These are phyloP conservation scores for Hanseniaspora lachancei DNA, from an alignment of 805 yeast genomes.

Conservation along the genomic window DNA sequence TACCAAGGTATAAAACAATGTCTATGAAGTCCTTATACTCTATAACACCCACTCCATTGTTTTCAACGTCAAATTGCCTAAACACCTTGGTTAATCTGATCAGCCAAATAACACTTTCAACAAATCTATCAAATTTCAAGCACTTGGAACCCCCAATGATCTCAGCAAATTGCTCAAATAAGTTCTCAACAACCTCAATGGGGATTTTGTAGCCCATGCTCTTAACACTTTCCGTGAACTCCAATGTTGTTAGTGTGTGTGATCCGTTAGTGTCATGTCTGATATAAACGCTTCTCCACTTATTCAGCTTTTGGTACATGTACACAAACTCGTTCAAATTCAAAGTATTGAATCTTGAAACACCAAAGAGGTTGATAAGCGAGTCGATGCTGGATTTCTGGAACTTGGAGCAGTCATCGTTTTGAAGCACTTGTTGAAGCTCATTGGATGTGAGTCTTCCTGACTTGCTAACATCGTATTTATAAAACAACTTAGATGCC, in stretches of 20 bases:
- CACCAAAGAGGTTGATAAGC: constrained; percentile 27
- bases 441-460: constrained; percentile 27
- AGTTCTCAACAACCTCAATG: constrained; percentile 25
- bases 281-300: constrained; percentile 28
- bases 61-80: constrained; percentile 60
- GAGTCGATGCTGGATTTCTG: constrained; percentile 27
- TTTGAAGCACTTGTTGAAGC: constrained; percentile 25
- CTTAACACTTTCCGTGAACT: constrained; percentile 26
- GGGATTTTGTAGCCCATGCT: constrained; percentile 27
- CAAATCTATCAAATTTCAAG: constrained; percentile 67
- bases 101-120: constrained; percentile 65
- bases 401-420: constrained; percentile 26
- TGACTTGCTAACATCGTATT: constrained; percentile 23
- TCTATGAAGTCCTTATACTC: constrained; percentile 55
- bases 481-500: constrained; percentile 24
- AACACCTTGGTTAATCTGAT: constrained; percentile 66
- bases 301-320: constrained; percentile 25
- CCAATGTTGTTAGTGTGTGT: constrained; percentile 23
- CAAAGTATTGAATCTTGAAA: constrained; percentile 26
- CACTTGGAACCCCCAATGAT: constrained; percentile 25
- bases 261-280: constrained; percentile 27
- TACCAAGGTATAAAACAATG: constrained; percentile 33
- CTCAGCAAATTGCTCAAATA: constrained; percentile 28
- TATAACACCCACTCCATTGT: constrained; percentile 59
- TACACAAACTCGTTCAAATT: constrained; percentile 25